Percentiles rank a stretch among this genome's conserved stretches.
Conservation (phyloP, 345 rosid species). For the Trapa incisa region DNA sequence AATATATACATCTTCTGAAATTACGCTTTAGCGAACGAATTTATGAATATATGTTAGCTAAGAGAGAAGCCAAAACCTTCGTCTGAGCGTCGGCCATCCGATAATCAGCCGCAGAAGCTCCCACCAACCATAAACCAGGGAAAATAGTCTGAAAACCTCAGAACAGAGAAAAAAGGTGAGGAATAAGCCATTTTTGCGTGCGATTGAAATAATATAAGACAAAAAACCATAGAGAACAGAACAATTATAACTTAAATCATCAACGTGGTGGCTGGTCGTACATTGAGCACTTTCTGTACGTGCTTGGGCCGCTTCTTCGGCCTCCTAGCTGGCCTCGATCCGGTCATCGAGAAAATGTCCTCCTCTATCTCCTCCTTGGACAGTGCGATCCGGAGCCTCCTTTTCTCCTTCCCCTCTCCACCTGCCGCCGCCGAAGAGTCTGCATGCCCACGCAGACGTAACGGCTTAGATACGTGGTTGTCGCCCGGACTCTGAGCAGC, state of each 20-base stretch:
- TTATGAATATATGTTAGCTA: too few relatives aligned
- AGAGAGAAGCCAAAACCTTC: constrained; percentile 35
- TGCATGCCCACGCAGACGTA: constrained; percentile 48
- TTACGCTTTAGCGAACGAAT: background rate
- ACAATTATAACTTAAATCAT: constrained; percentile 9
- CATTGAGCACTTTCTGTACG: constrained; percentile 70
- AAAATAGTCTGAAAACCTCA: constrained; percentile 36
- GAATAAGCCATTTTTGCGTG: background rate
- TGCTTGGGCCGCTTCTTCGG: constrained; percentile 68
- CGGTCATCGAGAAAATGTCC: constrained; percentile 76
- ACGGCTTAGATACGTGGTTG: constrained; percentile 47
- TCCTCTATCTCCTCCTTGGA: constrained; percentile 89
- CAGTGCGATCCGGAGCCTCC: constrained; percentile 57
- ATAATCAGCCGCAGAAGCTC: constrained; percentile 59
- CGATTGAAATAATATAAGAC: background rate
- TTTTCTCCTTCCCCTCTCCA: constrained; percentile 47
- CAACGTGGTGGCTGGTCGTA: constrained; percentile 4
- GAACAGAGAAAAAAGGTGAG: background rate
- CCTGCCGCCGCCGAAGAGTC: constrained; percentile 10
- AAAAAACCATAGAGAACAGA: background rate
- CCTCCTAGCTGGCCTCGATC: constrained; percentile 64
- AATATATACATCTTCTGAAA: background rate
- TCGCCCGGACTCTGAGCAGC: constrained; percentile 2
- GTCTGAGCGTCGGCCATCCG: constrained; percentile 41
- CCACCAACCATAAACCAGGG: constrained; percentile 86